These are phyloP conservation scores for Dactylellina cionopaga DNA, from an alignment of 2,329 filamentous ascomycete genomes.

Conservation along the genomic window DNA sequence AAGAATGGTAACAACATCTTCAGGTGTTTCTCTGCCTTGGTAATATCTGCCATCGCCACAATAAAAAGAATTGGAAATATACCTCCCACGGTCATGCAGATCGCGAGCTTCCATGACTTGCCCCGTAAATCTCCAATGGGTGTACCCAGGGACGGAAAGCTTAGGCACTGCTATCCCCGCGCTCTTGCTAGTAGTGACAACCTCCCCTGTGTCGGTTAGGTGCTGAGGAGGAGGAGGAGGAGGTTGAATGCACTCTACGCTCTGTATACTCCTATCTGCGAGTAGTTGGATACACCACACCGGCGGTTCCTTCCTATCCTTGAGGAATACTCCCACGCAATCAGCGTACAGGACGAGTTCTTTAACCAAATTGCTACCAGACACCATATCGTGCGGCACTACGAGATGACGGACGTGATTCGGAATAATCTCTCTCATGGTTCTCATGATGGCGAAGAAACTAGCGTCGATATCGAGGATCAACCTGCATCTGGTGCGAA, in stretches of 20 bases:
- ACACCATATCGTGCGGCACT: background rate
- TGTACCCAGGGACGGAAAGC: background rate
- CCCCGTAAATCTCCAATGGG: background rate
- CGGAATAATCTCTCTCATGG: conserved; percentile 9
- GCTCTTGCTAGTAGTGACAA: too few species aligned
- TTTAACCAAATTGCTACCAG: background rate
- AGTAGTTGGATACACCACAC: conserved; percentile 6
- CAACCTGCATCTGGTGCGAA: conserved; percentile 21
- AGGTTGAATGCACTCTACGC: background rate
- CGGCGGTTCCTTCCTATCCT: background rate
- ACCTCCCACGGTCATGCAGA: conserved; percentile 33
- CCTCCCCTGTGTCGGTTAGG: too few species aligned
- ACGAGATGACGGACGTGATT: conserved; percentile 12
- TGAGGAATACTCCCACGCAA: conserved; percentile 19
- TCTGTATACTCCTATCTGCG: background rate
- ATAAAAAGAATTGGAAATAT: conserved; percentile 33
- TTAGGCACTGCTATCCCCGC: too few species aligned
- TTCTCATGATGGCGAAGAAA: conserved; percentile 10
- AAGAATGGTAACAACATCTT: conserved; percentile 12
- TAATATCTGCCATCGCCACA: conserved; percentile 14
- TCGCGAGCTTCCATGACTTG: conserved; percentile 14
- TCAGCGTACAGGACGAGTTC: background rate
- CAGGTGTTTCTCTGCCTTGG: conserved; percentile 28
- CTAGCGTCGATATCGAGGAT: conserved; percentile 32
- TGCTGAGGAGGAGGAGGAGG: too few species aligned